Percentiles rank a stretch among this genome's conserved stretches.
Conservation (phyloP, 345 rosid species). For the Excoecaria cochinchinensis region DNA sequence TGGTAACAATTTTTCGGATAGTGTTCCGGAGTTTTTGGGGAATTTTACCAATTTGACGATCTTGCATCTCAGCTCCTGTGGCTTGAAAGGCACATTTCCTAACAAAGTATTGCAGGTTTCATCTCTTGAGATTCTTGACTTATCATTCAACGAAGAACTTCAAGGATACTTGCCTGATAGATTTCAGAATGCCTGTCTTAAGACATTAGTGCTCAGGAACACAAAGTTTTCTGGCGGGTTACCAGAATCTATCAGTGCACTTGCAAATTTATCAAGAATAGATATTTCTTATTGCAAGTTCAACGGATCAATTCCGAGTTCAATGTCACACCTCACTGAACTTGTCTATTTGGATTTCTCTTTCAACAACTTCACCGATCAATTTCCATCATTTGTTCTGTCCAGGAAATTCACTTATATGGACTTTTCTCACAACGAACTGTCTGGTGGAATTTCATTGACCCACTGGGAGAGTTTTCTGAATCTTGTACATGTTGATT, state of each 20-base stretch:
- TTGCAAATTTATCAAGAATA: slow-evolving; percentile 19
- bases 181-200: slow-evolving; percentile 20
- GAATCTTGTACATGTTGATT: slow-evolving; percentile 31
- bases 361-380: slow-evolving; percentile 27
- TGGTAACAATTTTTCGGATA: slow-evolving; percentile 7
- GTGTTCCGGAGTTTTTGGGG: slow-evolving; percentile 1
- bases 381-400: slow-evolving; percentile 26
- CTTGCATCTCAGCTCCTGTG: slow-evolving; percentile 19
- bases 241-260: slow-evolving; percentile 35
- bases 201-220: slow-evolving; percentile 11
- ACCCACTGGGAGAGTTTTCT: slow-evolving; percentile 25
- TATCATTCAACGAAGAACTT: slow-evolving; percentile 19
- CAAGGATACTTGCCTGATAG: slow-evolving; percentile 23
- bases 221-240: slow-evolving; percentile 33
- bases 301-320: slow-evolving; percentile 28
- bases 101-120: slow-evolving; percentile 19
- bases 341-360: slow-evolving; percentile 37
- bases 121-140: slow-evolving; percentile 15
- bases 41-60: slow-evolving; percentile 10
- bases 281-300: slow-evolving; percentile 16
- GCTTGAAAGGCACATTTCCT: slow-evolving; percentile 32
- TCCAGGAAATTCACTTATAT: slow-evolving; percentile 27
- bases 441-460: slow-evolving; percentile 34
- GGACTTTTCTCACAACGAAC: slow-evolving; percentile 27
- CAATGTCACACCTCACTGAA: slow-evolving; percentile 23